These are phyloP conservation scores for Scheffersomyces amazonensis DNA, from an alignment of 805 yeast species.

Conservation along the genomic window DNA sequence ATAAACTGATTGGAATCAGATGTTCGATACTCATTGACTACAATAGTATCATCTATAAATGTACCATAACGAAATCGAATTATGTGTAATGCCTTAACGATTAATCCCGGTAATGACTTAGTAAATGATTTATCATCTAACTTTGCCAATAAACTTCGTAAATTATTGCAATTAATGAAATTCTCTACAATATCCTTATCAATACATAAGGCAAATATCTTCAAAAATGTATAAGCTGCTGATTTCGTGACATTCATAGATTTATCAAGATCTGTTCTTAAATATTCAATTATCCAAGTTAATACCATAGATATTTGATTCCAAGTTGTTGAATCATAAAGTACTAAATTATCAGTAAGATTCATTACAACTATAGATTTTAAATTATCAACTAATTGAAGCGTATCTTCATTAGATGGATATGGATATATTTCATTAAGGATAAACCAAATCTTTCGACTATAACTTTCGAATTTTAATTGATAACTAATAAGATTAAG, in stretches of 20 bases:
- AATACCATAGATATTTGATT: constrained; percentile 21
- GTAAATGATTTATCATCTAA: background rate
- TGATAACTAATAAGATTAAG: constrained; percentile 17
- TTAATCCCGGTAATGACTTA: constrained; percentile 10
- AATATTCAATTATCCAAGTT: constrained; percentile 22
- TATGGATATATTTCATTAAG: constrained; percentile 4
- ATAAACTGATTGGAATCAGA: constrained; percentile 3
- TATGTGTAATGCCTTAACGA: constrained; percentile 20
- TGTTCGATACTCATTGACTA: constrained; percentile 3
- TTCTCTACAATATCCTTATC: constrained; percentile 14
- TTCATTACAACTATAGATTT: constrained; percentile 30
- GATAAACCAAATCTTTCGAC: constrained; percentile 31
- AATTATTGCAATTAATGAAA: constrained; percentile 17
- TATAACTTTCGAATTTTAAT: constrained; percentile 26
- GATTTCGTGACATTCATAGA: constrained; percentile 11
- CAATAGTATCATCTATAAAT: constrained; percentile 1
- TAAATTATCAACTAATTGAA: constrained; percentile 15
- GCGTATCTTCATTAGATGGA: background rate
- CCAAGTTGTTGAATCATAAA: constrained; percentile 23
- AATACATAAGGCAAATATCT: constrained; percentile 20
- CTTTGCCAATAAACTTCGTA: constrained; percentile 9
- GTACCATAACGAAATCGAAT: constrained; percentile 15
- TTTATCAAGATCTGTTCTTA: constrained; percentile 7
- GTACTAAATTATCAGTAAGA: constrained; percentile 23
- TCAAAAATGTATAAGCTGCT: constrained; percentile 20